These are phyloP conservation scores for Candida yuanshanica DNA, from an alignment of 805 yeast genomes.

Conservation along the genomic window DNA sequence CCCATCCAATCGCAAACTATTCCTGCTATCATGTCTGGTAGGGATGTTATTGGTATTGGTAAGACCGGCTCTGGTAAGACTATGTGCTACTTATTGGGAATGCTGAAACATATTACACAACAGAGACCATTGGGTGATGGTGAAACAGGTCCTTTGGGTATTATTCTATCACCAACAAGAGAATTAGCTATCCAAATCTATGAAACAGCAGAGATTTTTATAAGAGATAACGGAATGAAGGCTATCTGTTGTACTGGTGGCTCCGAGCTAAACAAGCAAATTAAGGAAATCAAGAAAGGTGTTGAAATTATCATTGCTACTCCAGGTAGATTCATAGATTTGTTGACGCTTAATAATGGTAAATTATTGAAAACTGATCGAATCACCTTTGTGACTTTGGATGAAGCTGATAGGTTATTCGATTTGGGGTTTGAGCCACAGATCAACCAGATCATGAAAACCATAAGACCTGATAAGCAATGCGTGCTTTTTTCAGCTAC, in stretches of 20 bases:
- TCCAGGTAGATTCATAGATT: conserved; percentile 90
- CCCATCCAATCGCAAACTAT: conserved; percentile 88
- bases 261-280: conserved; percentile 73
- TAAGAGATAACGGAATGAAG: conserved; percentile 41
- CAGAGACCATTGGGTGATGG: conserved; percentile 44
- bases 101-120: conserved; percentile 77
- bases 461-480: conserved; percentile 80
- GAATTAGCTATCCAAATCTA: conserved; percentile 84
- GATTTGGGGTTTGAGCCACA: conserved; percentile 98
- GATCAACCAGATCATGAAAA: conserved; percentile 69
- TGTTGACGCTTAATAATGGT: conserved; percentile 79
- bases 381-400: conserved; percentile 79
- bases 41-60: conserved; percentile 90
- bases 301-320: conserved; percentile 85
- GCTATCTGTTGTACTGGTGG: conserved; percentile 91
- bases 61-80: conserved; percentile 98
- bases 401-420: conserved; percentile 95
- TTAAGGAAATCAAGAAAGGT: conserved; percentile 71
- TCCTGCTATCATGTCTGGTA: conserved; percentile 85
- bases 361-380: conserved; percentile 57
- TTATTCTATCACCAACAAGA: conserved; percentile 86
- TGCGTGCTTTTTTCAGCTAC: conserved; percentile 93
- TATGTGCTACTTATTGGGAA: conserved; percentile 76
- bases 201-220: conserved; percentile 57
- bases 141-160: conserved; percentile 72